phyloP scores from a whole-genome alignment of 305 asterid species.

The Fraxinus nigra region DNA sequence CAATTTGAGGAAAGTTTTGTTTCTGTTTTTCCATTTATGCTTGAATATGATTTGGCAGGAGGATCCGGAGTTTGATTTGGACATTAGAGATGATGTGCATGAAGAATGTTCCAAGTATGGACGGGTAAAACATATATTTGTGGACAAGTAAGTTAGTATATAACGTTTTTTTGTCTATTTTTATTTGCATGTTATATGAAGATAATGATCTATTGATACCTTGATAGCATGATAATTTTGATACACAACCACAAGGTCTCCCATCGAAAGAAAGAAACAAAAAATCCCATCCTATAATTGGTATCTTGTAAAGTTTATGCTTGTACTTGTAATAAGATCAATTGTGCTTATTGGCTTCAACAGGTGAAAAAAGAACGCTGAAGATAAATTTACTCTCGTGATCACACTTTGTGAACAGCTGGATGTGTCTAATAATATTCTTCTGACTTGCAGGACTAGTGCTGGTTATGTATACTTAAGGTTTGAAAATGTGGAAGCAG shows the following conservation, averaged over 20 bases:
- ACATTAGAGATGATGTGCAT: conserved; percentile 80
- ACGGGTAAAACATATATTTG: conserved; percentile 73
- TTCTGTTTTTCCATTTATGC: background rate
- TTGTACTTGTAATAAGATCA: background rate
- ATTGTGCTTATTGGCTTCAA: background rate
- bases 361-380: background rate
- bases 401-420: background rate
- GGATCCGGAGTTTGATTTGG: conserved; percentile 92
- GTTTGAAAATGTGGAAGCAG: conserved; percentile 74
- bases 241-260: background rate
- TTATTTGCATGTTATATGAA: background rate
- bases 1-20: background rate
- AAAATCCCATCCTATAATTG: background rate
- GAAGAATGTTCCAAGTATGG: conserved; percentile 97
- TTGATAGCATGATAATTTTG: background rate
- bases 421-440: conserved; percentile 11
- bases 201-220: background rate
- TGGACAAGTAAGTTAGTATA: conserved; percentile 69
- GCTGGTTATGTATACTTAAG: conserved; percentile 87
- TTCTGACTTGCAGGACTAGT: conserved; percentile 60
- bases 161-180: background rate
- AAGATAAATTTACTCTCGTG: background rate
- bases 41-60: conserved; percentile 40
- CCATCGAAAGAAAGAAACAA: background rate
- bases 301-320: background rate